phyloP scores from a whole-genome alignment of 75 land plant genomes.

The Adiantum capillusveneris region DNA sequence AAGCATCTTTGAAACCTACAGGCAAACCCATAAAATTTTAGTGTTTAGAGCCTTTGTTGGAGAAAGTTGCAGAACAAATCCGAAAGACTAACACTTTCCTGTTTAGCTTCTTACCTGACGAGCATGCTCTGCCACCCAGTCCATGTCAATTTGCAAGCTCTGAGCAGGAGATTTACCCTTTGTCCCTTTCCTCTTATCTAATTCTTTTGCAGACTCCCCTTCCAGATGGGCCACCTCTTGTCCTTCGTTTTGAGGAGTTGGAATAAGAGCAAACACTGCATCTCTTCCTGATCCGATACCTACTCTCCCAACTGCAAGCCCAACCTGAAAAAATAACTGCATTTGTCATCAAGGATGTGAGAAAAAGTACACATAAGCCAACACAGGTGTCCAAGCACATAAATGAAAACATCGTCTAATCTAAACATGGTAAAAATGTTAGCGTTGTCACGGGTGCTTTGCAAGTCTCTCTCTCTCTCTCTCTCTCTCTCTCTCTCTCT shows the following conservation, averaged over 20 bases:
- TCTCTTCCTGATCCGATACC: constrained; percentile 11
- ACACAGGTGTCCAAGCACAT: too few species aligned
- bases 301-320: constrained; percentile 20
- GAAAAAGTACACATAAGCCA: too few species aligned
- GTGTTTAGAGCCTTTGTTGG: too few species aligned
- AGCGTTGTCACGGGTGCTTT: too few species aligned
- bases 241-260: neutral
- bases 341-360: too few species aligned
- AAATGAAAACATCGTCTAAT: too few species aligned
- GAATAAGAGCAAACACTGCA: constrained; percentile 6
- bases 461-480: too few species aligned
- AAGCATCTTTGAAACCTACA: constrained; percentile 81
- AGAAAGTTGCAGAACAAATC: neutral
- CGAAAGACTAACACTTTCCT: neutral
- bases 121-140: constrained; percentile 30
- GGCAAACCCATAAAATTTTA: too few species aligned
- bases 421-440: too few species aligned
- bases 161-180: constrained; percentile 18
- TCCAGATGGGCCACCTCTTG: constrained; percentile 4
- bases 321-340: constrained; percentile 8
- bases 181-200: constrained; percentile 6
- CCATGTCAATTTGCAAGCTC: constrained; percentile 9
- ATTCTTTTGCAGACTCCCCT: constrained; percentile 6
- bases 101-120: constrained; percentile 26
- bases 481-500: too few species aligned